Conservation (phyloP, 108 stramenopile species). For the Aurantiochytrium sp. region DNA sequence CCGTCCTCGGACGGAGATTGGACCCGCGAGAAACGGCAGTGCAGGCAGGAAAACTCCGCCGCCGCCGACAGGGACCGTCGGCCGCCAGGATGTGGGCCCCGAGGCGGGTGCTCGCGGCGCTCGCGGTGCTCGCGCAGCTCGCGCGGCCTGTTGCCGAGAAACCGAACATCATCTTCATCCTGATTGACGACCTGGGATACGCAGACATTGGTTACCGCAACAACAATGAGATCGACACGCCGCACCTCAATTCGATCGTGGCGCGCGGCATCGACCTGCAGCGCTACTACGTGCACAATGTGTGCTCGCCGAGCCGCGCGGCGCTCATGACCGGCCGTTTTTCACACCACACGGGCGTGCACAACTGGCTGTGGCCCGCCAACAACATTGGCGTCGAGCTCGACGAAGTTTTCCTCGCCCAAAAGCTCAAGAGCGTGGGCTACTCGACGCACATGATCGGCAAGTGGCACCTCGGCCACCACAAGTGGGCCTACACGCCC, state of each 20-base stretch:
- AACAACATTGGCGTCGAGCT: not conserved
- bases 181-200: constrained; percentile 5
- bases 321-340: not conserved
- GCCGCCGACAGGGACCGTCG: too few relatives aligned
- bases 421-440: not conserved
- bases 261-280: not conserved
- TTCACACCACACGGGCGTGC: constrained; percentile 10
- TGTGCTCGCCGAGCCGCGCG: constrained; percentile 37
- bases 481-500: not conserved
- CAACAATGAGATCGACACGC: not conserved
- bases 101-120: too few relatives aligned
- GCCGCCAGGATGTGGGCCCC: too few relatives aligned
- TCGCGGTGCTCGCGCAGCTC: too few relatives aligned
- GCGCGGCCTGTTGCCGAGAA: not conserved
- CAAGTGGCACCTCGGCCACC: constrained; percentile 29
- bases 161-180: not conserved
- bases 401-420: not conserved
- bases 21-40: too few relatives aligned
- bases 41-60: too few relatives aligned
- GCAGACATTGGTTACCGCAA: constrained; percentile 18
- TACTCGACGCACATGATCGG: constrained; percentile 32
- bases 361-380: not conserved
- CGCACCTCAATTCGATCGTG: not conserved
- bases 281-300: constrained; percentile 30
- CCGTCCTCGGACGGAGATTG: too few relatives aligned